A percentile compares a stretch with the other conserved stretches of the same genome.
Conservation (phyloP, 306 rosid species). For the Delonix regia region DNA sequence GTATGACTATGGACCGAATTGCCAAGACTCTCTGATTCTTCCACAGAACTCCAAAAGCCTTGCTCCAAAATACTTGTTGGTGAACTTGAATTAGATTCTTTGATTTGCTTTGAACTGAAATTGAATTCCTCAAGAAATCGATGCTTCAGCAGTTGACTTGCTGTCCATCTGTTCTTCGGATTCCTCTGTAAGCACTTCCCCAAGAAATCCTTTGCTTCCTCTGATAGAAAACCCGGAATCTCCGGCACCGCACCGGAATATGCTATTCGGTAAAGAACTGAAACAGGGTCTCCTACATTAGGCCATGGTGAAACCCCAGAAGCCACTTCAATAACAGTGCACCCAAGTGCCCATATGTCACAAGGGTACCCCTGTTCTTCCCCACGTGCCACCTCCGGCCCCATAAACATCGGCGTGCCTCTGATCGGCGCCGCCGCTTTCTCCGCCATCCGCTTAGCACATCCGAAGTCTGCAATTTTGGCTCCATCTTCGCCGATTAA, state of each 20-base stretch:
- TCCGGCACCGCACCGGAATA: conserved; percentile 66
- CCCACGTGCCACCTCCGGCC: conserved; percentile 94
- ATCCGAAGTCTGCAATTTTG: conserved; percentile 89
- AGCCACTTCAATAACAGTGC: conserved; percentile 83
- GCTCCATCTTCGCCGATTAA: conserved; percentile 60
- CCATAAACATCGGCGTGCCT: conserved; percentile 95
- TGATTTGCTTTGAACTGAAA: conserved; percentile 41
- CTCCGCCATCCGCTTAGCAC: conserved; percentile 50
- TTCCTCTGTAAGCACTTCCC: conserved; percentile 74
- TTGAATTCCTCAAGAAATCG: conserved; percentile 62
- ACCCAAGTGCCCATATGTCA: conserved; percentile 94
- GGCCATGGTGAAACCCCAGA: conserved; percentile 79
- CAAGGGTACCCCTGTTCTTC: conserved; percentile 72
- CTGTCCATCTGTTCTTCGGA: conserved; percentile 78
- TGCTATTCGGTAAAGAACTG: conserved; percentile 64
- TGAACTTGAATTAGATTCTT: conserved; percentile 56
- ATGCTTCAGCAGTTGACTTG: conserved; percentile 71
- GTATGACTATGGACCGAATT: conserved; percentile 27
- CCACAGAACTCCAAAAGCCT: conserved; percentile 68
- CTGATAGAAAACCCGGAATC: conserved; percentile 77
- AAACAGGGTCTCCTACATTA: conserved; percentile 56
- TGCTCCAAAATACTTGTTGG: conserved; percentile 93
- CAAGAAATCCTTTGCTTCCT: conserved; percentile 79
- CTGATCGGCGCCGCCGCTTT: conserved; percentile 7
- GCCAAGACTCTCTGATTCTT: conserved; percentile 50